Conservation (phyloP, 441 rosid genomes). For the Cnidoscolus chayamansa region DNA sequence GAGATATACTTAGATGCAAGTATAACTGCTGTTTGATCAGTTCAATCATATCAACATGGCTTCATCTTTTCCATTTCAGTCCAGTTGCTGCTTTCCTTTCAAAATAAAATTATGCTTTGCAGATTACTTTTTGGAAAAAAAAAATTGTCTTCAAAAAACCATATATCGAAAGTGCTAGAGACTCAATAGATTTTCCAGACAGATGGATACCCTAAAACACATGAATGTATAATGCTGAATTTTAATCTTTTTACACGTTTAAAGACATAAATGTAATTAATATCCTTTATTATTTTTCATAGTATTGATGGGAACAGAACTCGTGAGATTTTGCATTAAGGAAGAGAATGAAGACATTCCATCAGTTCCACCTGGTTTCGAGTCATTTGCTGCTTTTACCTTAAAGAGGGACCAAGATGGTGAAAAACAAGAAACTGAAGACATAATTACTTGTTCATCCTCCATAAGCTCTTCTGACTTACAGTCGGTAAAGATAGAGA, state of each 20-base stretch:
- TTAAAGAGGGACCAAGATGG: constrained; percentile 46
- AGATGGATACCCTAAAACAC: background rate
- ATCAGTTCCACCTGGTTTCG: constrained; percentile 94
- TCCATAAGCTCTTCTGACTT: constrained; percentile 43
- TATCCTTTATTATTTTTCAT: constrained; percentile 13
- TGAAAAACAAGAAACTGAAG: constrained; percentile 36
- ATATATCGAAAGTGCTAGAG: background rate
- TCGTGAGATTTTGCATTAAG: constrained; percentile 74
- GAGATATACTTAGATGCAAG: background rate
- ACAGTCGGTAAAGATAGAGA: constrained; percentile 44
- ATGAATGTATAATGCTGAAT: background rate
- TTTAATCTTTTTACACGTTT: background rate
- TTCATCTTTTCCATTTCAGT: too few relatives aligned
- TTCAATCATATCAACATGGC: background rate
- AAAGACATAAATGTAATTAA: background rate
- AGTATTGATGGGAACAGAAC: constrained; percentile 85
- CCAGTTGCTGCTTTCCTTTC: background rate
- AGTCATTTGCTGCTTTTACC: constrained; percentile 72
- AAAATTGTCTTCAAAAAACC: background rate
- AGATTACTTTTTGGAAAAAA: background rate
- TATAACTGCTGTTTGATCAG: background rate
- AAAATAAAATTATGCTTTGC: background rate
- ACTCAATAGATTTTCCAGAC: background rate
- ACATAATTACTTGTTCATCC: constrained; percentile 35
- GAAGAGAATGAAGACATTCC: constrained; percentile 88